Evolutionary conservation across 768 basidiomycete genomes (phyloP).

Genomic region (Rhizopogon vesiculosus): DNA sequence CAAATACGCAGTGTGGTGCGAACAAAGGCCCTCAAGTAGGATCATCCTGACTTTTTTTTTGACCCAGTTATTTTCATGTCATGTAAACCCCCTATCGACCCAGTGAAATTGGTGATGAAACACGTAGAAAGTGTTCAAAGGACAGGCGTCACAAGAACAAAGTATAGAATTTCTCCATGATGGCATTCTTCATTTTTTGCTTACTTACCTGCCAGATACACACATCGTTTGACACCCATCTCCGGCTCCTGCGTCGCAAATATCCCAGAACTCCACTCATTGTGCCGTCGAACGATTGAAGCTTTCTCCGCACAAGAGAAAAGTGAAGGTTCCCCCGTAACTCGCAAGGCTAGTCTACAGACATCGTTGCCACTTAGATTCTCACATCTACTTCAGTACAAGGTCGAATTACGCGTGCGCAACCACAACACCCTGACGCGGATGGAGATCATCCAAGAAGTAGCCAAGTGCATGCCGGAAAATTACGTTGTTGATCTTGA

Average conservation of each 20-base stretch:
- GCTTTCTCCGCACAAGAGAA: conserved; percentile 46
- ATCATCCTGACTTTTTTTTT: conserved; percentile 3
- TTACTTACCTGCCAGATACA: conserved; percentile 40
- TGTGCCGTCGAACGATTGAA: conserved; percentile 53
- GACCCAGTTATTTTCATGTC: conserved; percentile 71
- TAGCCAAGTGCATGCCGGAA: conserved; percentile 67
- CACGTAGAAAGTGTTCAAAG: conserved; percentile 58
- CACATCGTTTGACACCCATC: conserved; percentile 69
- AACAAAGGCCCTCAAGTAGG: background rate
- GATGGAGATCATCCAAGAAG: conserved; percentile 53
- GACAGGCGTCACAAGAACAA: conserved; percentile 62
- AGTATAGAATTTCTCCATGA: conserved; percentile 33
- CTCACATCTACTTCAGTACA: conserved; percentile 49
- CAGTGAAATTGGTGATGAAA: conserved; percentile 61
- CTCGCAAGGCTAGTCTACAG: conserved; percentile 39
- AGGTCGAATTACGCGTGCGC: conserved; percentile 70
- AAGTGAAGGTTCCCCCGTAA: conserved; percentile 21
- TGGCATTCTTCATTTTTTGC: background rate
- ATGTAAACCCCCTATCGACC: conserved; percentile 73
- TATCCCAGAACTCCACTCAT: conserved; percentile 58
- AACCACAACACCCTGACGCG: conserved; percentile 73
- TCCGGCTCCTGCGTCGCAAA: conserved; percentile 65
- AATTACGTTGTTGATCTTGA: conserved; percentile 65
- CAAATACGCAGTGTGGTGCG: conserved; percentile 74
- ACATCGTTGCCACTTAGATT: background rate